Percentiles rank a stretch among this genome's conserved stretches.
Evolutionary conservation across 805 yeast species (phyloP).

Genomic region (Nakazawaea ishiwadae): DNA sequence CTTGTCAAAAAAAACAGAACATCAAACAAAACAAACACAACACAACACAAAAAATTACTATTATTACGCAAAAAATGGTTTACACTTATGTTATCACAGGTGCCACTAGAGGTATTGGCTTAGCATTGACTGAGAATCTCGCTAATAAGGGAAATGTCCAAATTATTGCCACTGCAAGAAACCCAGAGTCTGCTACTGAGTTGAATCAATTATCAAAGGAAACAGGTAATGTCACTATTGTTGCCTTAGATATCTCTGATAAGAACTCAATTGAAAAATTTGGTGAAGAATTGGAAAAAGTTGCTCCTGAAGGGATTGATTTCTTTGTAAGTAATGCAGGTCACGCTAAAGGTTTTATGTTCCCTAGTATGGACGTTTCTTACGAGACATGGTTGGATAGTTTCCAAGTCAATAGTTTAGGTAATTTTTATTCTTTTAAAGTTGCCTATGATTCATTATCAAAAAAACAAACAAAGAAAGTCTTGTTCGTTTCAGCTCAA

Average conservation of each 20-base stretch:
- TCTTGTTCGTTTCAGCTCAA: slow-evolving; percentile 25
- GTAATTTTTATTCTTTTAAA: slow-evolving; percentile 27
- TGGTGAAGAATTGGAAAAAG: background rate
- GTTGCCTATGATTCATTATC: slow-evolving; percentile 24
- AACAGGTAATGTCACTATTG: slow-evolving; percentile 4
- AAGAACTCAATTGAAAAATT: slow-evolving; percentile 10
- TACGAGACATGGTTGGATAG: slow-evolving; percentile 22
- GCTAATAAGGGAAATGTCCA: slow-evolving; percentile 16
- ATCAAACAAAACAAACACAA: too few relatives aligned
- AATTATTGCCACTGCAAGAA: slow-evolving; percentile 19
- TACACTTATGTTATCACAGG: slow-evolving; percentile 33
- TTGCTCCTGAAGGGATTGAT: slow-evolving; percentile 12
- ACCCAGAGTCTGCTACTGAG: background rate
- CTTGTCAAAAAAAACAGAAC: too few relatives aligned
- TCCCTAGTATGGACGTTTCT: slow-evolving; percentile 13
- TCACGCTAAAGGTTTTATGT: background rate
- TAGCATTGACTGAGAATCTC: slow-evolving; percentile 25
- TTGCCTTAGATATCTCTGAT: slow-evolving; percentile 8
- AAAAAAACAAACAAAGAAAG: slow-evolving; percentile 21
- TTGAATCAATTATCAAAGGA: background rate
- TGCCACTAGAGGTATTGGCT: slow-evolving; percentile 39
- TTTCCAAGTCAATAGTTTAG: slow-evolving; percentile 24
- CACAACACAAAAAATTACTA: too few relatives aligned
- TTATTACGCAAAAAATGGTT: too few relatives aligned
- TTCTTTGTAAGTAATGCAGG: slow-evolving; percentile 11